Conservation (phyloP, 441 rosid species). For the Pelargonium cotyledonis region DNA sequence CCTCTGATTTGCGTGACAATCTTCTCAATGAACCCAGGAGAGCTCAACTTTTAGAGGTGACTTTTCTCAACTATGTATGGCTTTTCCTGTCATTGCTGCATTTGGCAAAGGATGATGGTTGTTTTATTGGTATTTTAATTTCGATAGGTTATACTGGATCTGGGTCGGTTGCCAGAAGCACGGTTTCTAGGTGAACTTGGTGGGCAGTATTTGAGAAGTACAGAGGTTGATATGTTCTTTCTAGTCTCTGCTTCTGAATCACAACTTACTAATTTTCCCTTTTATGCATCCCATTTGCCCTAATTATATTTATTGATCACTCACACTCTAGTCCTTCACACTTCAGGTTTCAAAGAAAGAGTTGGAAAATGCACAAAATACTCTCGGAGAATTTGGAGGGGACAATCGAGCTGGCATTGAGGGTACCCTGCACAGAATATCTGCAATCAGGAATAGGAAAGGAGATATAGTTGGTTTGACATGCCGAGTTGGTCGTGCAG, state of each 20-base stretch:
- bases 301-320: neutral
- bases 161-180: constrained; percentile 61
- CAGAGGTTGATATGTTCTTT: constrained; percentile 38
- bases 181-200: constrained; percentile 52
- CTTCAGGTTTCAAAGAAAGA: constrained; percentile 56
- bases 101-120: constrained; percentile 1
- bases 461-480: constrained; percentile 55
- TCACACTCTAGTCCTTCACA: constrained; percentile 8
- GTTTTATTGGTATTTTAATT: neutral
- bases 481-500: constrained; percentile 61
- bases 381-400: constrained; percentile 50
- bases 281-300: neutral
- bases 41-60: constrained; percentile 52
- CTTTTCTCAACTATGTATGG: constrained; percentile 5
- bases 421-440: constrained; percentile 60
- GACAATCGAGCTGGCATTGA: constrained; percentile 65
- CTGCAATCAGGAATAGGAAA: constrained; percentile 56
- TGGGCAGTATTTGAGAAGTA: constrained; percentile 46
- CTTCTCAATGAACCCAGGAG: constrained; percentile 44
- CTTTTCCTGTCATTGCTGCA: constrained; percentile 4
- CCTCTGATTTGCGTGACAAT: constrained; percentile 38
- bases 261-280: neutral
- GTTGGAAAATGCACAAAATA: constrained; percentile 51
- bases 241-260: neutral
- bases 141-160: constrained; percentile 45